Conservation (phyloP, 495 filamentous ascomycete species). For the Pyronema domesticum region DNA sequence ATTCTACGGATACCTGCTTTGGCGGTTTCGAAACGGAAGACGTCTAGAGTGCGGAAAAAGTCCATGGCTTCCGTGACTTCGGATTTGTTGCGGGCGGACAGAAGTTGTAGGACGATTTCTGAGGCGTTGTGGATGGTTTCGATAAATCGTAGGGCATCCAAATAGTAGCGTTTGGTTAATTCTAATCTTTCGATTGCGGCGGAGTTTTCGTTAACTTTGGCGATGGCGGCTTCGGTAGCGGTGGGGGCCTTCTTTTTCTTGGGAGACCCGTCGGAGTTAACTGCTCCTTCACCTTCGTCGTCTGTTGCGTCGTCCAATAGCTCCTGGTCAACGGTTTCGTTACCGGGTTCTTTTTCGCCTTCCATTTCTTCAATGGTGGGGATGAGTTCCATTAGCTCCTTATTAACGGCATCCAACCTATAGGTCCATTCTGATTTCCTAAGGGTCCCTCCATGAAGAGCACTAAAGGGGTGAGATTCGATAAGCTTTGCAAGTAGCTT, state of each 20-base stretch:
- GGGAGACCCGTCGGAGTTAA: background rate
- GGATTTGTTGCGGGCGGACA: conserved; percentile 87
- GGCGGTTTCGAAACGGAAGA: conserved; percentile 85
- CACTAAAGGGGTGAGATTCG: conserved; percentile 81
- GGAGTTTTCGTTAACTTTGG: conserved; percentile 41
- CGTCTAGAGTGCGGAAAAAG: conserved; percentile 84
- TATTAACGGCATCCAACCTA: conserved; percentile 60
- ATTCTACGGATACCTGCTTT: conserved; percentile 80
- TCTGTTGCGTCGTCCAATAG: conserved; percentile 81
- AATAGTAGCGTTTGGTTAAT: conserved; percentile 74
- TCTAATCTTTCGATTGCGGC: conserved; percentile 73
- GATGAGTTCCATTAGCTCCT: conserved; percentile 62
- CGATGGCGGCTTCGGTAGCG: conserved; percentile 10
- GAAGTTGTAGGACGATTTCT: conserved; percentile 57
- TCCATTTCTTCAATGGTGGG: conserved; percentile 48
- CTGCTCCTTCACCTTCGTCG: conserved; percentile 35
- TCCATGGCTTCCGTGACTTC: conserved; percentile 99
- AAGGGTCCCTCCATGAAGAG: conserved; percentile 77
- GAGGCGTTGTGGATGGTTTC: conserved; percentile 78
- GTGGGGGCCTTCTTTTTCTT: background rate
- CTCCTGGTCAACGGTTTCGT: conserved; percentile 49
- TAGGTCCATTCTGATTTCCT: conserved; percentile 67
- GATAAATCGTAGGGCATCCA: conserved; percentile 83
- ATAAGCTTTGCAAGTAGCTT: conserved; percentile 76
- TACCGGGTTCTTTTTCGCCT: conserved; percentile 37